These are phyloP conservation scores for Thermoascus crustaceus DNA, from an alignment of 2,329 filamentous ascomycete species.

Conservation along the genomic window DNA sequence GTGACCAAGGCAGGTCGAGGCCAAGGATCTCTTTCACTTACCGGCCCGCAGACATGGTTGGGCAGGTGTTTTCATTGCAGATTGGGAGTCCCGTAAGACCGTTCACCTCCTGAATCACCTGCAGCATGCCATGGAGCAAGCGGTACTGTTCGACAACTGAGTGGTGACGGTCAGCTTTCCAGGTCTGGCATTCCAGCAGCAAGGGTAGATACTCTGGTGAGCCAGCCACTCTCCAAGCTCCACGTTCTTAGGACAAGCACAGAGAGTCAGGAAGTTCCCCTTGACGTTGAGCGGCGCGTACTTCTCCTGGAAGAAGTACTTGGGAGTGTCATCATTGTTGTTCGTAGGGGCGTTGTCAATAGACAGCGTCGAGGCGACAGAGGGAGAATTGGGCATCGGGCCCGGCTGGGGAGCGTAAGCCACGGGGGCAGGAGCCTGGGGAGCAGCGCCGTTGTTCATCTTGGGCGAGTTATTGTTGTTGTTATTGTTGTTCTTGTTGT, in stretches of 20 bases:
- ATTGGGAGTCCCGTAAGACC: slow-evolving; percentile 64
- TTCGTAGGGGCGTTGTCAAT: slow-evolving; percentile 25
- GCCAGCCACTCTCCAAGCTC: slow-evolving; percentile 94
- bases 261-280: slow-evolving; percentile 94
- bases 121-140: slow-evolving; percentile 79
- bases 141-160: slow-evolving; percentile 88
- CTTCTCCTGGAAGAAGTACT: slow-evolving; percentile 46
- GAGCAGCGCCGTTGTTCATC: slow-evolving; percentile 27
- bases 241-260: slow-evolving; percentile 84
- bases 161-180: slow-evolving; percentile 9
- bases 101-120: slow-evolving; percentile 79
- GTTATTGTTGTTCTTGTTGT: slow-evolving; percentile 36
- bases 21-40: slow-evolving; percentile 46
- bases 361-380: slow-evolving; percentile 28
- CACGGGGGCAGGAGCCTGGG: slow-evolving; percentile 22
- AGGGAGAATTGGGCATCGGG: slow-evolving; percentile 32
- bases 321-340: slow-evolving; percentile 37
- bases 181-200: background rate
- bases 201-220: slow-evolving; percentile 65
- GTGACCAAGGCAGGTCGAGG: too few relatives aligned
- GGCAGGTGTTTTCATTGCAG: slow-evolving; percentile 77
- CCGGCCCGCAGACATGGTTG: slow-evolving; percentile 90
- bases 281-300: slow-evolving; percentile 80
- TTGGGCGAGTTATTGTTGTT: slow-evolving; percentile 33
- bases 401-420: slow-evolving; percentile 20